These are phyloP conservation scores for Lactifluus pinguis DNA, from an alignment of 768 basidiomycete genomes.

Conservation along the genomic window DNA sequence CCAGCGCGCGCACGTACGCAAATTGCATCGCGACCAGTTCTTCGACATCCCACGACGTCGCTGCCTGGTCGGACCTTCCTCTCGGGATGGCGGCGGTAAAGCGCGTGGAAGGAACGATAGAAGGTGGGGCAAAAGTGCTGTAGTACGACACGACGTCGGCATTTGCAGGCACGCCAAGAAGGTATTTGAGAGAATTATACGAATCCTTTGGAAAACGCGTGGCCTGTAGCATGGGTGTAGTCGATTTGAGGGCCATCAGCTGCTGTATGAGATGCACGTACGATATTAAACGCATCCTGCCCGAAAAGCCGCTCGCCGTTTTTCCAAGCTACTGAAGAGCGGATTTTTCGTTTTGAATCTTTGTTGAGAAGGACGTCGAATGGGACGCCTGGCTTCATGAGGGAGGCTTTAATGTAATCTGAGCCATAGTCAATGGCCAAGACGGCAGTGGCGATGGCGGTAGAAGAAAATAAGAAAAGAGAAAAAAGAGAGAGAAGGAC, in stretches of 20 bases:
- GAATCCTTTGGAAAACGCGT: constrained; percentile 86
- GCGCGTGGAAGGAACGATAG: constrained; percentile 47
- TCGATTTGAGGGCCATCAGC: background rate
- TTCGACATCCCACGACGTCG: constrained; percentile 70
- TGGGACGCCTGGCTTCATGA: constrained; percentile 89
- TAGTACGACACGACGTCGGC: constrained; percentile 25
- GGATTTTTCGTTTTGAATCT: constrained; percentile 95
- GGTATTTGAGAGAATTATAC: constrained; percentile 76
- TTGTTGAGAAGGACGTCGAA: constrained; percentile 96
- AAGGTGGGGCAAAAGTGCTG: constrained; percentile 47
- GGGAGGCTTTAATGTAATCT: constrained; percentile 93
- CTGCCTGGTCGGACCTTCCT: constrained; percentile 32
- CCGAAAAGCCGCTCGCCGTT: constrained; percentile 85
- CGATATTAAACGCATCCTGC: constrained; percentile 78
- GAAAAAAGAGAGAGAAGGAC: constrained; percentile 11
- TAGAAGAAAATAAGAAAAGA: constrained; percentile 21
- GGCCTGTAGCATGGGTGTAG: constrained; percentile 42
- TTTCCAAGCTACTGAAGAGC: constrained; percentile 87
- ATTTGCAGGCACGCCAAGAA: constrained; percentile 60
- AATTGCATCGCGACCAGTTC: constrained; percentile 94
- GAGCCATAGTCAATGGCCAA: constrained; percentile 98
- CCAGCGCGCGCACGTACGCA: constrained; percentile 80
- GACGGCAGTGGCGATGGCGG: constrained; percentile 46
- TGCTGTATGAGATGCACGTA: constrained; percentile 33
- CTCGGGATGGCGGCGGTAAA: constrained; percentile 33